Evolutionary conservation across 1,284 basidiomycete species (phyloP), one percentile per base, ranked within the genome.

Genomic region (Cryptococcus sp.): DNA sequence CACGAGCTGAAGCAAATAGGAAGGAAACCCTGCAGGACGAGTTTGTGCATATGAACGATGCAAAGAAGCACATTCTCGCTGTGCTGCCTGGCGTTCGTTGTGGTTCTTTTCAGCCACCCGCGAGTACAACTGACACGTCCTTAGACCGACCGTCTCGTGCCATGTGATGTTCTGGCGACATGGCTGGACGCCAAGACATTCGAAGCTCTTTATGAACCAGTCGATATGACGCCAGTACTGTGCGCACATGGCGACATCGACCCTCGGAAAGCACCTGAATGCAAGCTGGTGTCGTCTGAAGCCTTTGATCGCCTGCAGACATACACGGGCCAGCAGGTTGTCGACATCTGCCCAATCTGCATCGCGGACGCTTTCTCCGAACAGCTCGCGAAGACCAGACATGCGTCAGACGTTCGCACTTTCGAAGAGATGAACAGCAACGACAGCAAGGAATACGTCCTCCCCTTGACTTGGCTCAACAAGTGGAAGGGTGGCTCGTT

Each of bases 101-200:
- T 44, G 7, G 5, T 22, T n/a, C 41, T 22, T 19, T 16, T 8
- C 2, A 8, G 13, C 11, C 41, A 44, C 41, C n/a, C 2, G 5
- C 11, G n/a, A 44, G 17, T 17, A 19, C 41, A n/a, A 15, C 41
- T 44, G n/a, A 44, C 8, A n/a, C 40, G 64, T 47, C 4, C 11
- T 19, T 44, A 75, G 73, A 55, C 58, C 13, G 73, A 74, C 34
- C 53, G 53, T 46, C 54, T 72, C 10, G 58, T 76, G 2, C 67
- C 72, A 4, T 54, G 61, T 2, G 63, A 69, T 8, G 58, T 60
- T 8, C 58, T 76, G 5, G n/a, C 38, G 0, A 50, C 38, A 25
- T 76, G 70, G 70, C n/a, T 75, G 25, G 20, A 54, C 13, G 57
- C 60, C 7, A 48, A 46, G 10, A 50, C 38, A 7, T 48, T 65